Percentiles rank a stretch among this genome's conserved stretches.
Evolutionary conservation across 2,329 filamentous ascomycete genomes (phyloP).

Genomic region (Cladophialophora immunda): DNA sequence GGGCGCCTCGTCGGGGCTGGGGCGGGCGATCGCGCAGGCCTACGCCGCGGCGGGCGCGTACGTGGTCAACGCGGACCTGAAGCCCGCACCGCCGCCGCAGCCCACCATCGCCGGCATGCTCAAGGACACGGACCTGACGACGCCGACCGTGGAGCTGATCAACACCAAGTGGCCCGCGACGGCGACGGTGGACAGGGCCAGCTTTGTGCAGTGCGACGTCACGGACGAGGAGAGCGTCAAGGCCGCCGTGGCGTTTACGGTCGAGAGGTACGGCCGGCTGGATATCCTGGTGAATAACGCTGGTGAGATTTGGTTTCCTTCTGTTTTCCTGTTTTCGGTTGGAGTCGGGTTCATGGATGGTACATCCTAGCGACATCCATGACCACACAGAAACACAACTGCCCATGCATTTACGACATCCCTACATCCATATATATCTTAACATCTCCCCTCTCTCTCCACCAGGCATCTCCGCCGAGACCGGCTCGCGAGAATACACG

Average conservation of each 20-base stretch:
- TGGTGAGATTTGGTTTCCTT: constrained; percentile 32
- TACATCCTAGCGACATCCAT: no score
- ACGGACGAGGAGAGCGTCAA: constrained; percentile 48
- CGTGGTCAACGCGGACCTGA: constrained; percentile 55
- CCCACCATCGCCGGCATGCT: constrained; percentile 39
- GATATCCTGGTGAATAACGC: constrained; percentile 44
- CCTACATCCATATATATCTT: constrained; percentile 12
- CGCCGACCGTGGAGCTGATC: constrained; percentile 38
- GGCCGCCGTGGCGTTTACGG: constrained; percentile 83
- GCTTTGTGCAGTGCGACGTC: constrained; percentile 35
- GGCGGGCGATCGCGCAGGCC: constrained; percentile 56
- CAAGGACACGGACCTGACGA: constrained; percentile 35
- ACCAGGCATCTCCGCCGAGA: constrained; percentile 31
- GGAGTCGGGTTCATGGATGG: no score
- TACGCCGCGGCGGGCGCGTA: constrained; percentile 53
- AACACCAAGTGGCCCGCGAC: constrained; percentile 30
- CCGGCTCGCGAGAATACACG: background rate
- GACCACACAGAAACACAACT: no score
- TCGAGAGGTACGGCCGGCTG: constrained; percentile 77
- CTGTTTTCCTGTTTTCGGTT: constrained; percentile 30
- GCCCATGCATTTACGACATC: no score
- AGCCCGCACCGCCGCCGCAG: constrained; percentile 28
- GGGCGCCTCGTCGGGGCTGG: constrained; percentile 57
- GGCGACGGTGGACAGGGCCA: constrained; percentile 9
- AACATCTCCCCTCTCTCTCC: constrained; percentile 15